Evolutionary conservation across 305 asterid genomes (phyloP), one percentile per base, ranked within the genome.

Genomic region (Fraxinus latifolia): DNA sequence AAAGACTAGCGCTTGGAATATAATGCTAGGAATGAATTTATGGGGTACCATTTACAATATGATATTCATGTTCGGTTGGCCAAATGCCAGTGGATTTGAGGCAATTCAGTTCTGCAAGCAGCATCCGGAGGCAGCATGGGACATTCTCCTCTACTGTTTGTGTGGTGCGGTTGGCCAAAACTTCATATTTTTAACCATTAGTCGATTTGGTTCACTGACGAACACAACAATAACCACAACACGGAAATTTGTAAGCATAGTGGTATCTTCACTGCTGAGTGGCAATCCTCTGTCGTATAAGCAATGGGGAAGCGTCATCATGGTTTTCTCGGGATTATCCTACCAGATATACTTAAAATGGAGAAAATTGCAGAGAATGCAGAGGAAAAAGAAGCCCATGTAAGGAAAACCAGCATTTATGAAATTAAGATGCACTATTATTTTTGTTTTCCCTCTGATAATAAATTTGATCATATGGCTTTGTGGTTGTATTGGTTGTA

Each of bases 61-160:
- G 90, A 60, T 91, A 72, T 96, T 96, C 87, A 95, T 96, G 99
- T 93, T 96, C 32, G 97, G 98, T n/a, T 91, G 92, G 92, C 92
- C 95, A 27, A 90, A 81, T 75, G 97, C 98, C 72, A 93, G 91
- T 17, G 99, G 99, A 29, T 95, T 90, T 29, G 91, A 91, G 19
- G 98, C 98, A 3, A 85, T 96, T 31, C 86, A 83, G 37, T 95
- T 96, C 91, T 95, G 98, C 89, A 90, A 85, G 94, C 91, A 86
- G 88, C 96, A 96, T 74, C 99, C 98, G 0, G 99, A 96, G 87
- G 98, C 93, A 14, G 98, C 98, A 17, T 96, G 97, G 97, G 99
- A 95, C 89, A 93, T 96, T 78, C 78, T 96, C 37, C 88, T 92
- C 82, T 96, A 87, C 89, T 96, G 99, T 77, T 83, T 96, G 6